Percentiles rank a stretch among this genome's conserved stretches.
Evolutionary conservation across 768 basidiomycete genomes (phyloP).

Genomic region (Pseudohyphozyma bogoriensis): DNA sequence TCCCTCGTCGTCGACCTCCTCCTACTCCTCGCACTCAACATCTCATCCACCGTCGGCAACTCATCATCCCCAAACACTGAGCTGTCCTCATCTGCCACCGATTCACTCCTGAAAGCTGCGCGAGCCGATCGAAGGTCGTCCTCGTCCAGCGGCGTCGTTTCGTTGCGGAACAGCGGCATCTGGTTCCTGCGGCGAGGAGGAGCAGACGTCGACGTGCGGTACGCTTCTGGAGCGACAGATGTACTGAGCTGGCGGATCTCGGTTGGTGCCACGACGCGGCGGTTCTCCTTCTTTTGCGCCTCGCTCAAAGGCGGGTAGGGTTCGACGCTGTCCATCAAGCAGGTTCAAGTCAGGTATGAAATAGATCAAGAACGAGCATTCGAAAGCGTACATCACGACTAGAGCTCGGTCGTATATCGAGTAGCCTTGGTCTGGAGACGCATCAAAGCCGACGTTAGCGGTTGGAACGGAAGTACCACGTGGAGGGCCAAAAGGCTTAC

Average conservation of each 20-base stretch:
- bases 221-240: constrained; percentile 8
- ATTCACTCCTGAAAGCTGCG: too few relatives aligned
- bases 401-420: constrained; percentile 20
- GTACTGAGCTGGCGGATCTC: constrained; percentile 21
- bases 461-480: background rate
- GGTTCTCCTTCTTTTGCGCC: background rate
- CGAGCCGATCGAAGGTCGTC: background rate
- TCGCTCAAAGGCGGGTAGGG: constrained; percentile 16
- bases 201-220: background rate
- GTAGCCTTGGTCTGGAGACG: constrained; percentile 18
- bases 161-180: background rate
- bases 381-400: constrained; percentile 20
- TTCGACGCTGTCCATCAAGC: constrained; percentile 14
- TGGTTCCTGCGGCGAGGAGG: background rate
- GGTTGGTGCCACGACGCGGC: background rate
- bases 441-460: background rate
- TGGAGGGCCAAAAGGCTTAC: constrained; percentile 4
- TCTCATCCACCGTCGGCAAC: background rate
- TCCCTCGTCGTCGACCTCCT: background rate
- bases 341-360: background rate
- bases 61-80: background rate
- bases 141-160: background rate
- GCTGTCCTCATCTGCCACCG: background rate
- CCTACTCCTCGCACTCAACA: too few relatives aligned
- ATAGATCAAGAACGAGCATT: background rate